Evolutionary conservation across 345 rosid species (phyloP), one percentile per base, ranked within the genome.

Genomic region (Eutrema yunnanense): DNA sequence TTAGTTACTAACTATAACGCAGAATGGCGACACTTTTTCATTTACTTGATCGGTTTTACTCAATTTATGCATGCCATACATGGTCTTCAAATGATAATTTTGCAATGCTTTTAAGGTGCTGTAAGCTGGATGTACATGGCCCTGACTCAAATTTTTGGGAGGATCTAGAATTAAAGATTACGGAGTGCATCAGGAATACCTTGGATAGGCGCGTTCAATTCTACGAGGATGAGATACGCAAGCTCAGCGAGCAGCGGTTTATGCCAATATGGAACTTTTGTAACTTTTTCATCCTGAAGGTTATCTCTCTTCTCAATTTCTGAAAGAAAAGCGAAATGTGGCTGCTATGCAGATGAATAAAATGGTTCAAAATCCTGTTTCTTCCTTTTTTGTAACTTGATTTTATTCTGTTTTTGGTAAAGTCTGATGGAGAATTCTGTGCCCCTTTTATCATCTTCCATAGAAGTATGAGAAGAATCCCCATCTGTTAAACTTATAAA

Each of bases 211-310:
- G 97, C 27, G 89, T 83, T 34, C 97, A 90, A 50, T 90, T 95
- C 81, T 92, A 88, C 52, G 97, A 95, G 84, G 97, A 95, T 76
- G 99, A 95, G 80, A 85, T 95, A 84, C 90, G 96, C 64, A 92
- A 95, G 84, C 93, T 92, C 62, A 92, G 84, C 50, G 99, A 95
- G 82, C 99, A 88, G 56, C 87, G 93, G 53, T 87, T 87, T 84
- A 87, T 88, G 93, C 97, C 97, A 50, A 73, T 88, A 69, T 95
- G 99, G 99, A 95, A 84, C 85, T 95, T 95, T 78, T 92, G 97
- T 74, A 92, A 95, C 72, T 92, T 95, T 78, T 95, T 95, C 80
- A 92, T 95, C 79, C 78, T 95, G 76, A 95, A 95, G 99, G 97
- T 95, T 77, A 56, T 73, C 68, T 79, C 80, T 74, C 80, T 78